Evolutionary conservation across 1,284 basidiomycete genomes (phyloP).

Genomic region (Rugosomyces carneus): DNA sequence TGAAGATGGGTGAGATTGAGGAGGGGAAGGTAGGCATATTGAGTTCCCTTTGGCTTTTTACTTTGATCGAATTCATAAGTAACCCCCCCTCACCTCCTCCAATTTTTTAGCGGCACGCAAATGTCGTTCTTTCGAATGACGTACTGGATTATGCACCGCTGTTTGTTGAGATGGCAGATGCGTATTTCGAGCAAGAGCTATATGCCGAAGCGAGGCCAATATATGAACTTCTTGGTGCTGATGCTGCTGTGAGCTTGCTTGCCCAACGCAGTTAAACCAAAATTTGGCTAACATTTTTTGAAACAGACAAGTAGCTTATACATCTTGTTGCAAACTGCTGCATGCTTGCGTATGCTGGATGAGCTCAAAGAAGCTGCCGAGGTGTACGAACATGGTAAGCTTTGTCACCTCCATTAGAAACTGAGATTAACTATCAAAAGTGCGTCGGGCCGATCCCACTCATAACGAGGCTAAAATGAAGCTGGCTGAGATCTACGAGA

Average conservation of each 20-base stretch:
- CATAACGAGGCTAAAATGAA: slow-evolving; percentile 83
- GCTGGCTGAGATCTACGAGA: slow-evolving; percentile 86
- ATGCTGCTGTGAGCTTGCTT: slow-evolving; percentile 54
- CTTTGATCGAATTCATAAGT: too few relatives aligned
- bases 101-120: slow-evolving; percentile 62
- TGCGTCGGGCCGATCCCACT: slow-evolving; percentile 66
- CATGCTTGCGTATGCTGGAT: slow-evolving; percentile 69
- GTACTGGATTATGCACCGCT: slow-evolving; percentile 70
- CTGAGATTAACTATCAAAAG: slow-evolving; percentile 31
- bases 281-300: neutral
- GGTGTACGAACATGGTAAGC: slow-evolving; percentile 72
- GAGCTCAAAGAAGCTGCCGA: slow-evolving; percentile 73
- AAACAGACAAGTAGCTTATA: slow-evolving; percentile 62
- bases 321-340: slow-evolving; percentile 63
- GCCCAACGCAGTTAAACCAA: neutral
- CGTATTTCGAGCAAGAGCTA: slow-evolving; percentile 70
- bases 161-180: slow-evolving; percentile 81
- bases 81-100: too few relatives aligned
- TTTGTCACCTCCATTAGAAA: neutral
- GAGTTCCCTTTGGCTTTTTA: neutral
- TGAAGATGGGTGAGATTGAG: slow-evolving; percentile 74
- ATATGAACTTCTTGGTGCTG: slow-evolving; percentile 69
- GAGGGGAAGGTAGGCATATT: slow-evolving; percentile 73
- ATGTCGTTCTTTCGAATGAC: slow-evolving; percentile 65
- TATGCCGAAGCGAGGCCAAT: slow-evolving; percentile 74